Conservation (phyloP, 495 filamentous ascomycete genomes). For the Tuber indicum region DNA sequence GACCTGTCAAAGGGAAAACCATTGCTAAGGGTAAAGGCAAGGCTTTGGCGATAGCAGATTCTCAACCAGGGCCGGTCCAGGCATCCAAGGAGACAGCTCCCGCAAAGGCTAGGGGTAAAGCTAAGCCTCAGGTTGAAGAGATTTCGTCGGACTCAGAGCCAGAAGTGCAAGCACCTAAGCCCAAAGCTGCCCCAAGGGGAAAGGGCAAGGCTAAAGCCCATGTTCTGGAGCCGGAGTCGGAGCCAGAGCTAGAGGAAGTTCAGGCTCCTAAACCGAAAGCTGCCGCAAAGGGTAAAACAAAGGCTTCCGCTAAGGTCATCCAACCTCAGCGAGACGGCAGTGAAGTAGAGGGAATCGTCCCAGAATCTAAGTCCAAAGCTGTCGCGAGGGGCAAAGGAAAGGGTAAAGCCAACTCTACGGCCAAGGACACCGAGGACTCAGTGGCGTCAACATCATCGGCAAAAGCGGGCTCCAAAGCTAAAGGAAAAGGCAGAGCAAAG, state of each 20-base stretch:
- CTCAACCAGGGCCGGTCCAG: not conserved
- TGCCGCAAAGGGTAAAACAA: constrained; percentile 7
- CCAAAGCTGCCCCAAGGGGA: constrained; percentile 2
- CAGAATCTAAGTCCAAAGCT: constrained; percentile 8
- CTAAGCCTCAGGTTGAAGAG: not conserved
- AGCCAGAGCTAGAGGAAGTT: constrained; percentile 8
- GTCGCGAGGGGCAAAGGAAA: constrained; percentile 14
- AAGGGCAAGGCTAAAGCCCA: constrained; percentile 1
- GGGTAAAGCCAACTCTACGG: constrained; percentile 2
- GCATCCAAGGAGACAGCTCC: not conserved
- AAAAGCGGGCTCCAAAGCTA: constrained; percentile 9
- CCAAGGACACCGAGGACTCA: constrained; percentile 9
- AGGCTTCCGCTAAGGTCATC: not conserved
- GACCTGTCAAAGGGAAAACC: constrained; percentile 13
- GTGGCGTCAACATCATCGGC: constrained; percentile 2
- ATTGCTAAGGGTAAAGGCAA: not conserved
- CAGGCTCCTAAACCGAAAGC: constrained; percentile 9
- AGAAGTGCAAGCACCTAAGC: constrained; percentile 4
- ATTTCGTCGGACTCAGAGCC: constrained; percentile 2
- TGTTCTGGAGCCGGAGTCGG: constrained; percentile 3
- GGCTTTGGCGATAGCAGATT: not conserved
- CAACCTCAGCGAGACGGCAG: constrained; percentile 5
- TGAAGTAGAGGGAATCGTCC: constrained; percentile 7
- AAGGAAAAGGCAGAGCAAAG: constrained; percentile 16
- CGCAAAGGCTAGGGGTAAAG: not conserved